Evolutionary conservation across 306 rosid genomes (phyloP), one percentile per base, ranked within the genome.

Genomic region (Gastrolobium villosum): DNA sequence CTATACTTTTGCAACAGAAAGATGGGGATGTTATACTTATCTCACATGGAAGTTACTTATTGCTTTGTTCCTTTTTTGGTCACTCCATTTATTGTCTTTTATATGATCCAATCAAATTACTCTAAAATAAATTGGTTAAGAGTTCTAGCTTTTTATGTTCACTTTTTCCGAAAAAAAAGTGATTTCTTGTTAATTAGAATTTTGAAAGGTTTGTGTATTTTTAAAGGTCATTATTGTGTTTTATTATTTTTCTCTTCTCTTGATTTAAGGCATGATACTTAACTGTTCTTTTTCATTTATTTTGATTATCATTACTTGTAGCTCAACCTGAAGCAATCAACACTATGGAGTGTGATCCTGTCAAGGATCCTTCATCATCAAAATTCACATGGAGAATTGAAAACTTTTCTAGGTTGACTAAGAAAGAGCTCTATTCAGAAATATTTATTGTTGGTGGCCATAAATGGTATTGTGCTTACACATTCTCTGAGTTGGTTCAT

Each of bases 1-100:
- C 10, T 69, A 65, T 67, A 5, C 69, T 84, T 78, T 83, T 80
- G 74, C 91, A 89, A 91, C 94, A 85, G 86, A 94, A 87, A 78
- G 97, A 93, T 82, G 98, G 91, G 57, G 98, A 93, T 79, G 98
- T 89, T 93, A 93, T 89, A 92, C 98, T 93, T 55, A 93, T 91
- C 3, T 92, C 94, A 93, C 65, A 91, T 91, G 98, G 98, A 93
- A 76, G 98, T 97, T 84, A 72, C 34, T 36, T 65, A 7, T n/a
- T 72, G 20, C 55, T 53, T 20, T 20, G 83, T 87, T 86, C 48
- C 82, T 40, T 7, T 67, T 62, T 41, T 28, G 41, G 54, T 62
- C 10, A 30, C 71, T 62, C 4, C 10, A 65, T 82, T 70, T 36
- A 20, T 70, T 36, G 53, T 49, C 37, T 71, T 75, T 60, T 52